Percentiles rank a stretch among this genome's conserved stretches.
These are phyloP conservation scores for Persicaria tinctoria DNA, from an alignment of 148 eudicot species.

Conservation along the genomic window DNA sequence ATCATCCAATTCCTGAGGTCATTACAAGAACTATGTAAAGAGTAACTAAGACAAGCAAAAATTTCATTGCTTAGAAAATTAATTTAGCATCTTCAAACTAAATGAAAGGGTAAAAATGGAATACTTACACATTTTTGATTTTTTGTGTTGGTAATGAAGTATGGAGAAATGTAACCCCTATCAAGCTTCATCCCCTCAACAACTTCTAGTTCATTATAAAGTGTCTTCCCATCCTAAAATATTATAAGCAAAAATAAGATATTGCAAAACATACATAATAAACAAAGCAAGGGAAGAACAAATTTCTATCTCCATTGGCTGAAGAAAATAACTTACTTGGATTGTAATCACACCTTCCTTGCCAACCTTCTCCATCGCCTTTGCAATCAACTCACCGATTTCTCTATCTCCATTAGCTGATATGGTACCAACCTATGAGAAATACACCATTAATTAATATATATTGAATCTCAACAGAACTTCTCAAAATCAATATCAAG, in stretches of 20 bases:
- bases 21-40: neutral
- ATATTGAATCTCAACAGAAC: neutral
- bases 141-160: constrained; percentile 45
- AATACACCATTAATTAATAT: neutral
- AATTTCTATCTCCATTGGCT: neutral
- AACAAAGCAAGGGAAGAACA: neutral
- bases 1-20: constrained; percentile 51
- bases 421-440: constrained; percentile 68
- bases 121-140: constrained; percentile 62
- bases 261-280: neutral
- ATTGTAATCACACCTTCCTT: constrained; percentile 78
- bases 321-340: constrained; percentile 29
- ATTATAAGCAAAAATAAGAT: neutral
- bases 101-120: neutral
- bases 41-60: neutral
- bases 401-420: constrained; percentile 75
- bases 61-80: neutral
- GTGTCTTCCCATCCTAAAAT: constrained; percentile 73
- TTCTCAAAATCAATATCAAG: neutral
- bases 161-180: constrained; percentile 57
- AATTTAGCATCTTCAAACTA: neutral
- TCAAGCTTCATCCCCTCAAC: constrained; percentile 62
- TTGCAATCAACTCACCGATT: constrained; percentile 72
- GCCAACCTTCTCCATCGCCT: constrained; percentile 81
- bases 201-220: constrained; percentile 53